Evolutionary conservation across 768 basidiomycete species (phyloP).

Genomic region (Tricholoma furcatifolium): DNA sequence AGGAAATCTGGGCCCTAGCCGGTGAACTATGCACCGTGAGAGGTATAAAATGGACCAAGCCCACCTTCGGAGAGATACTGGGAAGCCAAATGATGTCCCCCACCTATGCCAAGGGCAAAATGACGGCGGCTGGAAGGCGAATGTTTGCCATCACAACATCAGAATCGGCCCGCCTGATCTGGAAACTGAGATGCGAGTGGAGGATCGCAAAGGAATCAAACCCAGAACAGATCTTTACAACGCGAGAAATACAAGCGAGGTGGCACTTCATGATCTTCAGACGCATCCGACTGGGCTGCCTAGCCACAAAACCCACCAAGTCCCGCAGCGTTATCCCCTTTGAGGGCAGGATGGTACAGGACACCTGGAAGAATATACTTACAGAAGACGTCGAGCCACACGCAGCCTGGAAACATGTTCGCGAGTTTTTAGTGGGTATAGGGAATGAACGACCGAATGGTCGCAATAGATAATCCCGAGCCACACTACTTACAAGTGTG

Average conservation of each 20-base stretch:
- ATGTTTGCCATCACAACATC: neutral
- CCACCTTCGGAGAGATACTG: neutral
- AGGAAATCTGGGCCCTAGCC: neutral
- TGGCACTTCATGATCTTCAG: neutral
- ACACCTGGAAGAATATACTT: neutral
- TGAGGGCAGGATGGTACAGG: neutral
- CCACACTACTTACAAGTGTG: neutral
- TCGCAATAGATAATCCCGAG: neutral
- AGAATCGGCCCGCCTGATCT: neutral
- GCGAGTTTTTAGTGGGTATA: too few species aligned
- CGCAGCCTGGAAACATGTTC: too few species aligned
- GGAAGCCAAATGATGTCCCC: neutral
- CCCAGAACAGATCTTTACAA: neutral
- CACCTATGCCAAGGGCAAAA: neutral
- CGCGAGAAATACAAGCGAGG: neutral
- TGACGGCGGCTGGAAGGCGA: neutral
- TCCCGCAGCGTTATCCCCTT: neutral
- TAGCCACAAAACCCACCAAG: too few species aligned
- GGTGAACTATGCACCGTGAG: neutral
- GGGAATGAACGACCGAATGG: neutral
- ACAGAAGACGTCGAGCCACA: too few species aligned
- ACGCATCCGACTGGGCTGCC: neutral
- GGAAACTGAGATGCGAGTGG: too few species aligned
- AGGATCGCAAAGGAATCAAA: too few species aligned
- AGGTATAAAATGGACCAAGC: neutral